Conservation (phyloP, 768 basidiomycete species). For the Wakefieldia striispora region DNA sequence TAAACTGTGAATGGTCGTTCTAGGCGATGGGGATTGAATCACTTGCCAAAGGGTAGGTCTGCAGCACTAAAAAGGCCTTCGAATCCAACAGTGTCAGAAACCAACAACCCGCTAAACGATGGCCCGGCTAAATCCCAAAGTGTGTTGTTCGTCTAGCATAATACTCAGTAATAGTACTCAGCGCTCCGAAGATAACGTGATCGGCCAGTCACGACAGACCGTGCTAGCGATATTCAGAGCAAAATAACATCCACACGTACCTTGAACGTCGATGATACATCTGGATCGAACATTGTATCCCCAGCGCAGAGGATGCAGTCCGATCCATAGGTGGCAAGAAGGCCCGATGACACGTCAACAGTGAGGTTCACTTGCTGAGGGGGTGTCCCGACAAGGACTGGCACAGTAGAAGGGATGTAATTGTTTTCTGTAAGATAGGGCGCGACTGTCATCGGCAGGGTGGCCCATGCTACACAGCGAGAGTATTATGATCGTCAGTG, state of each 20-base stretch:
- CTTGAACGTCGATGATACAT: conserved; percentile 24
- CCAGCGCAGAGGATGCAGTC: conserved; percentile 30
- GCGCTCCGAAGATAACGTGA: not conserved
- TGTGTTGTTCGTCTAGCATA: conserved; percentile 17
- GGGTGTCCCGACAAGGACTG: conserved; percentile 25
- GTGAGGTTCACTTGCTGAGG: conserved; percentile 29
- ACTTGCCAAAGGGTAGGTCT: conserved; percentile 18
- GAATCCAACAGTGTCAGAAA: conserved; percentile 20
- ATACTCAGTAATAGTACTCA: not conserved
- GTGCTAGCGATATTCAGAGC: not conserved
- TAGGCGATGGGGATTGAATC: not conserved
- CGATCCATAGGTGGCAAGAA: conserved; percentile 15
- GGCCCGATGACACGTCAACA: conserved; percentile 11
- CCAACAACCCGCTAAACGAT: conserved; percentile 17
- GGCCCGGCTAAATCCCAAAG: conserved; percentile 14
- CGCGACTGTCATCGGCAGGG: conserved; percentile 22
- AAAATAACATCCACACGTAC: conserved; percentile 8
- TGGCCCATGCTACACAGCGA: conserved; percentile 24
- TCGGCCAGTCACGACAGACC: not conserved
- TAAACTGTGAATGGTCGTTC: not conserved
- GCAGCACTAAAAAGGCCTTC: conserved; percentile 15
- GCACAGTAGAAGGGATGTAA: conserved; percentile 14
- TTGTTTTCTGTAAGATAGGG: conserved; percentile 11
- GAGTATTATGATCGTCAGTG: not conserved
- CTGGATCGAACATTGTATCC: conserved; percentile 16